A percentile compares a stretch with the other conserved stretches of the same genome.
phyloP scores from a whole-genome alignment of 208 protist genomes.

The Leishmania arabica region DNA sequence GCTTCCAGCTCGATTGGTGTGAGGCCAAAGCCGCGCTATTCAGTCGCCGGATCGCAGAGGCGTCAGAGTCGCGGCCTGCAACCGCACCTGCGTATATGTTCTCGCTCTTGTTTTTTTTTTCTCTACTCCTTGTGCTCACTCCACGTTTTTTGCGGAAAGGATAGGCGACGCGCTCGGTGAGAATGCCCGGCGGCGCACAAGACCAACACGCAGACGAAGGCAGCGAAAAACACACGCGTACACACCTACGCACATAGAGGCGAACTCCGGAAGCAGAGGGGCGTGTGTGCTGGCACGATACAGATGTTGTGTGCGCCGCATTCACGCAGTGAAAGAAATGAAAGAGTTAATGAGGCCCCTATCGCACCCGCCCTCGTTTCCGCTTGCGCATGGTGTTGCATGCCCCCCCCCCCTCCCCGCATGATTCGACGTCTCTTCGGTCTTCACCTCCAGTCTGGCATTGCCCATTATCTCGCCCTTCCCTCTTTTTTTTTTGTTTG shows the following conservation, averaged over 20 bases:
- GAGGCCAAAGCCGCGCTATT: not conserved
- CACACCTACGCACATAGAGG: not conserved
- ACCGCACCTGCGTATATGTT: not conserved
- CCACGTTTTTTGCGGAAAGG: not conserved
- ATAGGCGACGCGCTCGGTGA: not conserved
- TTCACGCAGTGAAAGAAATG: not conserved
- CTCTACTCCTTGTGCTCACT: not conserved
- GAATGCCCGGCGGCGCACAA: not conserved
- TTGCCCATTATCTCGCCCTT: not conserved
- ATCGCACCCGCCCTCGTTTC: not conserved
- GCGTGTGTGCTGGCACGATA: not conserved
- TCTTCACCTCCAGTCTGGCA: not conserved
- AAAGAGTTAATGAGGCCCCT: not conserved
- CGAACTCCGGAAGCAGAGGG: not conserved
- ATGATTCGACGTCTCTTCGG: not conserved
- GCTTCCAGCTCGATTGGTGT: not conserved
- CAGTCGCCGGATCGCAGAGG: not conserved
- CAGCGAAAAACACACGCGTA: not conserved
- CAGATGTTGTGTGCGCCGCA: not conserved
- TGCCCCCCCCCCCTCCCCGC: too few species aligned
- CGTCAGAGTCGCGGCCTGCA: not conserved
- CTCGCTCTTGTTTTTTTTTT: not conserved
- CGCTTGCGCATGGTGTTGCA: too few species aligned
- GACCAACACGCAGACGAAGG: too few species aligned
- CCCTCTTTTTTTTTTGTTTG: not conserved